Percentiles rank a stretch among this genome's conserved stretches.
Conservation (phyloP, 192 early-diverging fungal species). For the Coemansia sp. region DNA sequence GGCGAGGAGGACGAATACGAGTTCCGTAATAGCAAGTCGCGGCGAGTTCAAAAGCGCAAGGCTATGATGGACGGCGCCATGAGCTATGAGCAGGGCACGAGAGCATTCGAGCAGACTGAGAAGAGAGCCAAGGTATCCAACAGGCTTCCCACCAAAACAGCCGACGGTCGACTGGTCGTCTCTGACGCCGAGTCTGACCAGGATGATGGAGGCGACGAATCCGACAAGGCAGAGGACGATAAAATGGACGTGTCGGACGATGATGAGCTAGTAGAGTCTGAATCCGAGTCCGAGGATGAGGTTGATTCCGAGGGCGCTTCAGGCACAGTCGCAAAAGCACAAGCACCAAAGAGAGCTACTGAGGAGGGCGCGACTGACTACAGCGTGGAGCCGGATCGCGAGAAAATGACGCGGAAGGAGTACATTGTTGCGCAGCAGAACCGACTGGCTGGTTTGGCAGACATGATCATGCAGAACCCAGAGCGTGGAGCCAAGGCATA, state of each 20-base stretch:
- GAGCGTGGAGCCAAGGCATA: conserved; percentile 70
- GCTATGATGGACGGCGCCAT: conserved; percentile 42
- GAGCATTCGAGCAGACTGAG: conserved; percentile 35
- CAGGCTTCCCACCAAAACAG: conserved; percentile 61
- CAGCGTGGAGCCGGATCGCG: conserved; percentile 41
- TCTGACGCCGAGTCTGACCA: conserved; percentile 41
- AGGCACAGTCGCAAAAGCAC: background rate
- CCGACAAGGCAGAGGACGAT: conserved; percentile 24
- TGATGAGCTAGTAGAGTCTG: conserved; percentile 17
- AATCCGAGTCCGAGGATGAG: conserved; percentile 4
- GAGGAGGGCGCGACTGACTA: conserved; percentile 7
- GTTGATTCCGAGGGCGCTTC: background rate
- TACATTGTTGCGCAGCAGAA: conserved; percentile 70
- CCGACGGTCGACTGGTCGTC: conserved; percentile 55
- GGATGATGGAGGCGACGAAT: conserved; percentile 29
- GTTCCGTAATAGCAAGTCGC: conserved; percentile 43
- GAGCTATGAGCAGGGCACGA: conserved; percentile 41
- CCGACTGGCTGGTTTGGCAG: conserved; percentile 79
- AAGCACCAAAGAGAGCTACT: background rate
- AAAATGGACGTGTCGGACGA: conserved; percentile 32
- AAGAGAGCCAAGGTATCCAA: conserved; percentile 50
- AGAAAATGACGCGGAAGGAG: conserved; percentile 59
- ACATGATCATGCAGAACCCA: conserved; percentile 79
- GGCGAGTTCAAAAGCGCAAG: conserved; percentile 49
- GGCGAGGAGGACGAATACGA: conserved; percentile 15